Base-by-base conservation (phyloP, 129 eudicot species). In the Erigeron canadensis region DNA sequence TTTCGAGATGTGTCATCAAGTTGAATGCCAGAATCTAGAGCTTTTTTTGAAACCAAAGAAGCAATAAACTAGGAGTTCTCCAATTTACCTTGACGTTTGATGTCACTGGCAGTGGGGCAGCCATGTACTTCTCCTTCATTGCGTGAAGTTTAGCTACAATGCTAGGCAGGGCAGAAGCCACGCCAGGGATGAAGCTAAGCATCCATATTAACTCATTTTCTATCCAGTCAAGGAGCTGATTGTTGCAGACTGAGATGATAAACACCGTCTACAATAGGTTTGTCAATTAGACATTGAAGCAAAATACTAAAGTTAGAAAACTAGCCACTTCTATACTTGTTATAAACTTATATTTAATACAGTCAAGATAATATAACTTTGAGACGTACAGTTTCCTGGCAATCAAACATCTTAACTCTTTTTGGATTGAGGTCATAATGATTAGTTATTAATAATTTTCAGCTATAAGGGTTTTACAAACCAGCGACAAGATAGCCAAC, bases 201-300 rank as follows among this genome's bases (percentile, higher is more conserved):
- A 88, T 77, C 97, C 97, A 73, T 56, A 95, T 81, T 39, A 95
- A 70, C 79, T 95, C 91, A 15, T 90, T 95, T 77, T 95, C 99
- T 13, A 95, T 75, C 96, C 96, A 95, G 63, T 88, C 79, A 19
- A 95, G 89, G 55, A 95, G 97, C 77, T 95, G 99, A 77, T 95
- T 95, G 73, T 95, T 95, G 89, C 99, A 95, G 13, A 95, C 97
- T 11, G 87, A 81, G 42, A 95, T 90, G 63, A 90, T 86, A 68
- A 95, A 95, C 54, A 95, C 79, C 0, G 96, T 90, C 96, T 90
- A 89, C 72, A 78, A 54, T 62, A 18, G 19, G 7, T 16, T 41
- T 18, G 63, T n/a, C 43, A 40, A 59, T 63, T 69, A 70, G 10
- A 37, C 10, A n/a, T 15, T 45, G 11, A 39, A 17, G 11, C 8